These are phyloP conservation scores for Rhododendron vialii DNA, from an alignment of 148 eudicot genomes.

Conservation along the genomic window DNA sequence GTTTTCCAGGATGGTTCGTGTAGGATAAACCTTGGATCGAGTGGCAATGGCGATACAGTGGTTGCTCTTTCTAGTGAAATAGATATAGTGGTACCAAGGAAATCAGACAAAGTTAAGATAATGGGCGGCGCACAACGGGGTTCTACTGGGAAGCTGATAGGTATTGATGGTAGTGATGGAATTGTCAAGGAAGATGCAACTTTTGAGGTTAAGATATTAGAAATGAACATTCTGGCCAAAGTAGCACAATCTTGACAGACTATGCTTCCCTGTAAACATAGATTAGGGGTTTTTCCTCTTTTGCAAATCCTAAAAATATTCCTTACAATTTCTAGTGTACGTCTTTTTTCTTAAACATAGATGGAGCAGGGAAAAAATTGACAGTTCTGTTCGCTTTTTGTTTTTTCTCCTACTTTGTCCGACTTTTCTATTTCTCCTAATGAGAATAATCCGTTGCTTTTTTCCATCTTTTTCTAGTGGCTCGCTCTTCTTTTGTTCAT, in stretches of 20 bases:
- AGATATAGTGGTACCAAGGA: slow-evolving; percentile 71
- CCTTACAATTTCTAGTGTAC: neutral
- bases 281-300: neutral
- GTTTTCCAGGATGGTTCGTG: slow-evolving; percentile 79
- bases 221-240: slow-evolving; percentile 77
- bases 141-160: slow-evolving; percentile 78
- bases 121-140: slow-evolving; percentile 94
- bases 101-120: slow-evolving; percentile 81
- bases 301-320: neutral
- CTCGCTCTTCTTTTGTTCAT: neutral
- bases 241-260: slow-evolving; percentile 38
- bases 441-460: neutral
- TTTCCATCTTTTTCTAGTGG: neutral
- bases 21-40: slow-evolving; percentile 71
- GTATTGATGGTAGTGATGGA: slow-evolving; percentile 89
- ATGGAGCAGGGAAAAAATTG: neutral
- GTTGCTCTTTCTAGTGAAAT: slow-evolving; percentile 61
- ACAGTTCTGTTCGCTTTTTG: neutral
- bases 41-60: slow-evolving; percentile 58
- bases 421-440: neutral
- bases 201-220: slow-evolving; percentile 87
- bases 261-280: neutral
- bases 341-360: neutral
- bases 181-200: slow-evolving; percentile 89
- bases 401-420: neutral